phyloP scores from a whole-genome alignment of 768 basidiomycete genomes.

The Amanita inopinata region DNA sequence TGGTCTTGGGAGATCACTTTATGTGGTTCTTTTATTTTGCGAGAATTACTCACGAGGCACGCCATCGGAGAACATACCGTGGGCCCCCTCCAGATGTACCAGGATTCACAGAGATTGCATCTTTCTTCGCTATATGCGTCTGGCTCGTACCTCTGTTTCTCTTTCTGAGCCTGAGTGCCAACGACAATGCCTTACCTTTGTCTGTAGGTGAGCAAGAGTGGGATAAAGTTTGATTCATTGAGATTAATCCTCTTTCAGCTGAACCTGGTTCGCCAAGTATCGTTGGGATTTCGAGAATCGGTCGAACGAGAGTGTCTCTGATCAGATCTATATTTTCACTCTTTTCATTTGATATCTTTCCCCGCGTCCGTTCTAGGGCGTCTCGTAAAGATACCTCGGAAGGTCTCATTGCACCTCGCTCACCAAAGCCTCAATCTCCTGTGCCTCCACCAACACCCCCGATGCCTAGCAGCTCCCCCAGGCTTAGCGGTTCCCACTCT shows the following conservation, averaged over 20 bases:
- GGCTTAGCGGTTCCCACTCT: neutral
- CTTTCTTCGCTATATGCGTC: constrained; percentile 79
- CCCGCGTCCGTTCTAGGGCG: constrained; percentile 32
- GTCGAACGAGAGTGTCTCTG: constrained; percentile 40
- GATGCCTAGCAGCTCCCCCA: constrained; percentile 15
- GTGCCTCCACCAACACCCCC: constrained; percentile 21
- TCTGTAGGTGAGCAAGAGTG: constrained; percentile 34
- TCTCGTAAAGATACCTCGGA: constrained; percentile 43
- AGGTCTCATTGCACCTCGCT: constrained; percentile 62
- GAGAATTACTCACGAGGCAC: constrained; percentile 51
- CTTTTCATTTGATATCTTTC: constrained; percentile 31
- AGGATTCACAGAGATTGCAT: constrained; percentile 66
- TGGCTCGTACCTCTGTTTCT: constrained; percentile 89
- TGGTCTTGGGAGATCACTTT: constrained; percentile 89
- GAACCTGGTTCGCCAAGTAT: constrained; percentile 33
- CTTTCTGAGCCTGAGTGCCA: constrained; percentile 92
- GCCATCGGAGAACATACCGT: constrained; percentile 42
- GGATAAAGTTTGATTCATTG: neutral
- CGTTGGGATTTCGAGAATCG: constrained; percentile 17
- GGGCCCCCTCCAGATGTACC: constrained; percentile 25
- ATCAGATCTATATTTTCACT: constrained; percentile 56
- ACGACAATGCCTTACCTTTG: constrained; percentile 88
- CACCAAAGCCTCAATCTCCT: constrained; percentile 32
- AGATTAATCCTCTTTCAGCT: constrained; percentile 15
- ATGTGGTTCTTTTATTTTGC: constrained; percentile 97